A percentile compares a stretch with the other conserved stretches of the same genome.
phyloP scores from a whole-genome alignment of 805 yeast genomes.

The Lachancea fermentati region DNA sequence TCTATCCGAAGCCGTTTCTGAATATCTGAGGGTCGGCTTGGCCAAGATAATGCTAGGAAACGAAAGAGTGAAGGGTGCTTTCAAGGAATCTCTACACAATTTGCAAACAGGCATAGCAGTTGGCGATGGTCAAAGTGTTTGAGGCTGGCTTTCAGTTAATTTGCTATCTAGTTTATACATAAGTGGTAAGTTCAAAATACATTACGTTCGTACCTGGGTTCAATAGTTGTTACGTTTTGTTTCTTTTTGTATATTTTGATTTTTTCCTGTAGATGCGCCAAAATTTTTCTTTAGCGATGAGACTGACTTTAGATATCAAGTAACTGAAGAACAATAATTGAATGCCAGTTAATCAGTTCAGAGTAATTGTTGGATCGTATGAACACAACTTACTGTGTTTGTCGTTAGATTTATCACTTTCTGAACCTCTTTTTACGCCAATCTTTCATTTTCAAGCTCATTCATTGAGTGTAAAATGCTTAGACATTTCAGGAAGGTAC shows the following conservation, averaged over 20 bases:
- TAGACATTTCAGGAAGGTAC: conserved; percentile 78
- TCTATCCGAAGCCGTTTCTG: conserved; percentile 32
- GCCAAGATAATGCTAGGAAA: conserved; percentile 50
- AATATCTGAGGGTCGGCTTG: conserved; percentile 37
- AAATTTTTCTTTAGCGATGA: conserved; percentile 8
- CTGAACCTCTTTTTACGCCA: conserved; percentile 73
- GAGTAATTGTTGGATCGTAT: conserved; percentile 91
- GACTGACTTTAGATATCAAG: too few species aligned
- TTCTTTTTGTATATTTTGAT: not conserved
- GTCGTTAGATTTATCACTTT: conserved; percentile 54
- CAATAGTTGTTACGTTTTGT: not conserved
- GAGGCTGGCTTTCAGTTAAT: too few species aligned
- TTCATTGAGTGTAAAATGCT: conserved; percentile 75
- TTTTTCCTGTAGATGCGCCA: not conserved
- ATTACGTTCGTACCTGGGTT: too few species aligned
- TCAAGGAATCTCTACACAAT: conserved; percentile 30
- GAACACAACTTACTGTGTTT: conserved; percentile 88
- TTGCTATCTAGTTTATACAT: not conserved
- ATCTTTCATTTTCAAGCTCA: conserved; percentile 96
- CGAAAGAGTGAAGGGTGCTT: conserved; percentile 41
- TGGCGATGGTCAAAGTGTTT: not conserved
- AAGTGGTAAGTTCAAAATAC: too few species aligned
- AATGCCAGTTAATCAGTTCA: conserved; percentile 41
- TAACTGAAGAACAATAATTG: not conserved
- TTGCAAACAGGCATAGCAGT: conserved; percentile 16